Percentiles rank a stretch among this genome's conserved stretches.
Conservation (phyloP, 208 protist species). For the Plasmodiophora brassicae region DNA sequence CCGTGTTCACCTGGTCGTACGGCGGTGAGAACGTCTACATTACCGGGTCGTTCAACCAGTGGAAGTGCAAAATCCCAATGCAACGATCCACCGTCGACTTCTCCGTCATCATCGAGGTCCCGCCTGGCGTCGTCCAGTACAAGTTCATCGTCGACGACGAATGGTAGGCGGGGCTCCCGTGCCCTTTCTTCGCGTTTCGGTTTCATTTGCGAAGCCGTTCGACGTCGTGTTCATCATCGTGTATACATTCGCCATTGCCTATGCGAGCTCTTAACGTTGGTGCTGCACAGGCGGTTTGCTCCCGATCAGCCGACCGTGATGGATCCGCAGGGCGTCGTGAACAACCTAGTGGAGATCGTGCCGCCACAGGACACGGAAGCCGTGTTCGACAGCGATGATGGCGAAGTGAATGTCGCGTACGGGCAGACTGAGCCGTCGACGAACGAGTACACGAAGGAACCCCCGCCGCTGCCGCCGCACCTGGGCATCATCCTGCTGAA, state of each 20-base stretch:
- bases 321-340: neutral
- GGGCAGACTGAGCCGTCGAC: neutral
- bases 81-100: neutral
- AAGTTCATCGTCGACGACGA: conserved; percentile 35
- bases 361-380: neutral
- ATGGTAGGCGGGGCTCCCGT: neutral
- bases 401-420: neutral
- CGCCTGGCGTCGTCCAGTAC: conserved; percentile 17
- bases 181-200: neutral
- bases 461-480: conserved; percentile 5
- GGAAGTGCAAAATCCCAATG: conserved; percentile 24
- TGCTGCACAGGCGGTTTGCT: neutral
- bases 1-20: conserved; percentile 23
- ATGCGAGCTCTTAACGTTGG: neutral
- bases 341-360: conserved; percentile 1
- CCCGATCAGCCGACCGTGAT: conserved; percentile 8
- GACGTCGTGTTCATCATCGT: neutral
- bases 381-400: neutral
- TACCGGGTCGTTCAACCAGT: conserved; percentile 1
- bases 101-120: conserved; percentile 7
- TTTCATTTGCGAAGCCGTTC: neutral
- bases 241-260: neutral
- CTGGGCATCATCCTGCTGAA: conserved; percentile 35
- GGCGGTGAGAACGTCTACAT: conserved; percentile 19
- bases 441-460: conserved; percentile 15